Evolutionary conservation across 2,329 filamentous ascomycete species (phyloP).

Genomic region (Ophiostoma piceae): DNA sequence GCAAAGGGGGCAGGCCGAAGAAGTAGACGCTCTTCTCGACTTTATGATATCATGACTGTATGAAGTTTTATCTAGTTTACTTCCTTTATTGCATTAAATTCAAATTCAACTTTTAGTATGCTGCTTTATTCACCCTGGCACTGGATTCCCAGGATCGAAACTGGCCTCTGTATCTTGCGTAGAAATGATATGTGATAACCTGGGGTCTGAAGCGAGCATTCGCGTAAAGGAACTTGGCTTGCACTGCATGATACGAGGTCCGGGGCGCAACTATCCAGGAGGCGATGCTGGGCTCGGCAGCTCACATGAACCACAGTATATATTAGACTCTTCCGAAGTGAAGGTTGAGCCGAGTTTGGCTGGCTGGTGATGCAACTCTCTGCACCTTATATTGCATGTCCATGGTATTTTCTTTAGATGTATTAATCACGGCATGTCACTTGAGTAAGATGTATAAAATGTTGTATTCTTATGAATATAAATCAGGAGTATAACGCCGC

Average conservation of each 20-base stretch:
- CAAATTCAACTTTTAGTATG: too few species aligned
- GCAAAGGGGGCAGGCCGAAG: neutral
- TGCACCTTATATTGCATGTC: neutral
- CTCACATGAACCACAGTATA: neutral
- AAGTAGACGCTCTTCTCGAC: neutral
- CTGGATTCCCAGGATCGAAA: neutral
- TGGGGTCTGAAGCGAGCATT: neutral
- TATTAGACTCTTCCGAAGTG: neutral
- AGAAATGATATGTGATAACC: neutral
- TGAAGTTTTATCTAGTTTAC: neutral
- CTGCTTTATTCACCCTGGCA: neutral
- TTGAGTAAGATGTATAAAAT: neutral
- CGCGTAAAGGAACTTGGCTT: neutral
- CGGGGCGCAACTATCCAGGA: neutral
- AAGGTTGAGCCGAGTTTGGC: neutral
- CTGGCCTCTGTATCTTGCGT: neutral
- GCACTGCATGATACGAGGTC: conserved; percentile 7
- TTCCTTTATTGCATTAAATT: neutral
- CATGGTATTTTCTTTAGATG: too few species aligned
- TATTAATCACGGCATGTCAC: too few species aligned
- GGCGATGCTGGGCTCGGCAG: neutral
- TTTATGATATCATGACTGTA: too few species aligned
- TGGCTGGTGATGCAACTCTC: neutral
- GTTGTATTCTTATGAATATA: neutral
- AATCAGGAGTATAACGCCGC: conserved; percentile 7